Evolutionary conservation across 1,284 basidiomycete genomes (phyloP).

Genomic region (Tilletiaria anomala): DNA sequence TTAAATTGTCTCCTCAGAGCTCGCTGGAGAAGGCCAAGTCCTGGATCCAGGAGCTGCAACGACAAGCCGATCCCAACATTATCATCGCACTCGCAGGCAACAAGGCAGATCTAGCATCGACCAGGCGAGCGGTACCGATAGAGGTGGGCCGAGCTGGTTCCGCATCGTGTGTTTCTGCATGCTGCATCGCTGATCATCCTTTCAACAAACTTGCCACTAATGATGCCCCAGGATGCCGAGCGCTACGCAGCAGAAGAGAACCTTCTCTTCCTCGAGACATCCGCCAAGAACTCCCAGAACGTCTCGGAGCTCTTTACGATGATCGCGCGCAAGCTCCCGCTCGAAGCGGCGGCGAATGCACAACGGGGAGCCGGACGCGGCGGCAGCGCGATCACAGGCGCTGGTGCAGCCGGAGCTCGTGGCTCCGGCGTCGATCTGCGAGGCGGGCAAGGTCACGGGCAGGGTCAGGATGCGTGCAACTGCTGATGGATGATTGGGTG

Average conservation of each 20-base stretch:
- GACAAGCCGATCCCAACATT: conserved; percentile 92
- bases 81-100: conserved; percentile 72
- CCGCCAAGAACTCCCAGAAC: conserved; percentile 81
- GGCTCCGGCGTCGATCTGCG: conserved; percentile 12
- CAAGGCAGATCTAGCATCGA: conserved; percentile 69
- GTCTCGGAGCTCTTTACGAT: conserved; percentile 54
- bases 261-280: conserved; percentile 88
- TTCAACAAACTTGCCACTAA: not conserved
- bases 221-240: conserved; percentile 49
- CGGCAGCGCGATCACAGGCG: conserved; percentile 7
- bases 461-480: conserved; percentile 19
- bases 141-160: conserved; percentile 7
- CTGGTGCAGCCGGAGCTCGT: conserved; percentile 6
- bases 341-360: conserved; percentile 22
- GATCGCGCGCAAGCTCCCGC: conserved; percentile 33
- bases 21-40: conserved; percentile 87
- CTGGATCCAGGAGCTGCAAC: conserved; percentile 91
- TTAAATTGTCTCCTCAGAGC: conserved; percentile 7
- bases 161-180: not conserved
- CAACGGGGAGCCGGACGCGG: conserved; percentile 8
- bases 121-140: conserved; percentile 29
- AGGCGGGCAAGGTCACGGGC: conserved; percentile 15
- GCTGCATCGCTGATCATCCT: not conserved
- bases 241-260: conserved; percentile 89
- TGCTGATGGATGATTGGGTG: no score